Conservation (phyloP, 2,329 filamentous ascomycete species). For the Stemphylium beticola region DNA sequence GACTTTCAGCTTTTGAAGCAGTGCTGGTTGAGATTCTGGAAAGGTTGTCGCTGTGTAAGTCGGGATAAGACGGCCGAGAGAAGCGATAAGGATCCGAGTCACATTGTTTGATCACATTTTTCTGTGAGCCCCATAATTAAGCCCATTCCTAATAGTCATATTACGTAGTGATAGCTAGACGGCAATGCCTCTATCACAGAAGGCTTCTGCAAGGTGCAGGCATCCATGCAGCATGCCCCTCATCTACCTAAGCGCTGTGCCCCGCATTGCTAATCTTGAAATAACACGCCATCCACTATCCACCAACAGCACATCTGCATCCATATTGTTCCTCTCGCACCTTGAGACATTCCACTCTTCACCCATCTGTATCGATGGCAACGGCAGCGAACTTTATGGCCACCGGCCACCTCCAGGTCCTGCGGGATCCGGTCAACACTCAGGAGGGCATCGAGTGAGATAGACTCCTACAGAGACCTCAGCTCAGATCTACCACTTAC, state of each 20-base stretch:
- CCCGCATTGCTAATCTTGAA: neutral
- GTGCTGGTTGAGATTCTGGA: no score
- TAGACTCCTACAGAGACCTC: neutral
- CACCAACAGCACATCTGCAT: neutral
- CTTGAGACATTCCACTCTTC: neutral
- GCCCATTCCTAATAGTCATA: no score
- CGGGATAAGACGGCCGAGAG: no score
- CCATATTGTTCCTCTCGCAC: neutral
- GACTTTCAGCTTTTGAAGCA: no score
- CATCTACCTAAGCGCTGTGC: neutral
- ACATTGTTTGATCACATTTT: no score
- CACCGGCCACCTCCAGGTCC: slow-evolving; percentile 1
- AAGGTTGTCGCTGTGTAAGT: no score
- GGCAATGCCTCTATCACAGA: neutral
- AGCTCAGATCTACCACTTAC: slow-evolving; percentile 6
- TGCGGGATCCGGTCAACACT: no score
- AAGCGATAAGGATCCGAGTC: no score
- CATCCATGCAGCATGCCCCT: slow-evolving; percentile 1
- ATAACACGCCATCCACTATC: neutral
- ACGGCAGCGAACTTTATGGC: neutral
- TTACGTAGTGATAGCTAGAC: no score
- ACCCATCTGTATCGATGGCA: neutral
- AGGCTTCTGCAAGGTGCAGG: neutral
- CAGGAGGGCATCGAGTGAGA: no score
- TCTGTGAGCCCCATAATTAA: no score